Evolutionary conservation across 148 eudicot species (phyloP), one percentile per base, ranked within the genome.

Genomic region (Chenopodium album): DNA sequence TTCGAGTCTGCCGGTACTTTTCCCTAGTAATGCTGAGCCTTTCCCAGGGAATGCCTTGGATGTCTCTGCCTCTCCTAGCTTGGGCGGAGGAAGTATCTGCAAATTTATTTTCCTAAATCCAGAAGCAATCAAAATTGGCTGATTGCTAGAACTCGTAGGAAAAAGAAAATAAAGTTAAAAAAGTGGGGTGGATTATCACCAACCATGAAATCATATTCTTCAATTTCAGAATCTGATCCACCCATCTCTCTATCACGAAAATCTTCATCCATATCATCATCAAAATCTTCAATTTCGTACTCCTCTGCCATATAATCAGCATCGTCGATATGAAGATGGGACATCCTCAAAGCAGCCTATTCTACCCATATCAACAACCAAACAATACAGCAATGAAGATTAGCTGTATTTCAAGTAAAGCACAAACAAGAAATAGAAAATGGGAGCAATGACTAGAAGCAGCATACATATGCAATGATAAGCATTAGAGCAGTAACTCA

Each of bases 31-130:
- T 88, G 84, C 88, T 88, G 56, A 92, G 92, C 80, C 88, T 86
- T 65, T 90, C 92, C 98, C 98, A 94, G 23, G 97, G 97, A 73
- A 94, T 94, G 41, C 97, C 98, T 88, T 94, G 98, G 79, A 94
- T 91, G 81, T 94, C 98, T 87, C 88, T 88, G 68, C 98, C 98
- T 76, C 78, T 81, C 86, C 97, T 88, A 76, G 93, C 94, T 87
- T 94, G 91, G 78, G 93, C 90, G 76, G 97, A 88, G 72, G 94
- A 87, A 71, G 94, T 92, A 71, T 94, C 98, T 17, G 87, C 89
- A 80, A 79, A 73, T 76, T 81, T 90, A 56, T 87, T 84, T 84
- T 87, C 89, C 98, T 94, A 77, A 8, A 80, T 62, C 8, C 68
- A 84, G 48, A 47, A 59, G 17, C 37, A 52, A 78, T 20, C n/a